phyloP scores from a whole-genome alignment of 208 protist species.

The Dictyostelium gargantuum region DNA sequence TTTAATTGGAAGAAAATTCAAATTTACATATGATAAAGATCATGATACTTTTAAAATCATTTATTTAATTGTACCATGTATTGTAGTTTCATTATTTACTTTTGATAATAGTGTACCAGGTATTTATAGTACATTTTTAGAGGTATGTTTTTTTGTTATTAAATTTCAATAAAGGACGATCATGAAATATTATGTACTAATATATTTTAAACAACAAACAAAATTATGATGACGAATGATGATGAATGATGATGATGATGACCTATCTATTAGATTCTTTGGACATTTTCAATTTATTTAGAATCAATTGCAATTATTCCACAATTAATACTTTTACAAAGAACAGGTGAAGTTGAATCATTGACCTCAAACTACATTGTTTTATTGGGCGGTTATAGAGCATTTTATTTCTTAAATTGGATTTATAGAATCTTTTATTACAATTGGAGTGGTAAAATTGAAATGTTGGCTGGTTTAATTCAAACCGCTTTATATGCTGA shows the following conservation, averaged over 20 bases:
- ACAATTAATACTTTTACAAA: constrained; percentile 86
- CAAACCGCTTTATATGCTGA: constrained; percentile 87
- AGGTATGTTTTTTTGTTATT: constrained; percentile 76
- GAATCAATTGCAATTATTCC: constrained; percentile 90
- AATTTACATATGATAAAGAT: constrained; percentile 73
- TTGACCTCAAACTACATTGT: constrained; percentile 88
- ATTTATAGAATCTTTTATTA: constrained; percentile 83
- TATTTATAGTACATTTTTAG: constrained; percentile 57
- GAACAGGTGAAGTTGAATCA: constrained; percentile 82
- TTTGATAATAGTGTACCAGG: constrained; percentile 65
- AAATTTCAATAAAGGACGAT: too few relatives aligned
- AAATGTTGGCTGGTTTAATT: constrained; percentile 84
- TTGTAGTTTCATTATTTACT: constrained; percentile 81
- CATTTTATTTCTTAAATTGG: constrained; percentile 89
- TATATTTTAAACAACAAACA: too few relatives aligned
- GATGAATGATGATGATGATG: too few relatives aligned
- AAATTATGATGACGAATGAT: too few relatives aligned
- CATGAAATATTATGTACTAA: too few relatives aligned
- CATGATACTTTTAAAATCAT: constrained; percentile 80
- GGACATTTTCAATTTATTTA: constrained; percentile 89
- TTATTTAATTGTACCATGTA: constrained; percentile 80
- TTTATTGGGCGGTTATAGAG: constrained; percentile 85
- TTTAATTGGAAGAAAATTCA: constrained; percentile 77
- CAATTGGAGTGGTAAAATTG: constrained; percentile 69
- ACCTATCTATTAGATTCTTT: constrained; percentile 85